Conservation (phyloP, 73 alveolate genomes). For the Uronychia setigera region DNA sequence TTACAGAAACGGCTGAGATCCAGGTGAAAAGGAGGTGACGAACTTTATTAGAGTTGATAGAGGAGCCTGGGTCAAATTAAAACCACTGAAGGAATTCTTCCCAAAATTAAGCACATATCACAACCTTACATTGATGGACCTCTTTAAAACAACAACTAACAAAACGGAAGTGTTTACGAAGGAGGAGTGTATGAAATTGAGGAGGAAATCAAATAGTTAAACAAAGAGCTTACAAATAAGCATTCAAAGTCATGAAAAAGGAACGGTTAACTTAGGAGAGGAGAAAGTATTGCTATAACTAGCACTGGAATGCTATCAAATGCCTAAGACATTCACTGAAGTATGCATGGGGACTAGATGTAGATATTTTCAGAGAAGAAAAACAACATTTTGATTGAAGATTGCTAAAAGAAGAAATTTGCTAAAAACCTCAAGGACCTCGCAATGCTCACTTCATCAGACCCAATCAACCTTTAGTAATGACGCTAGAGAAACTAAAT, state of each 20-base stretch:
- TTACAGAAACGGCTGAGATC: not conserved
- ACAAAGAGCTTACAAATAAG: not conserved
- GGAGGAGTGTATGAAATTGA: not conserved
- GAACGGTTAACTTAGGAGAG: not conserved
- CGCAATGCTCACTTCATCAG: too few species aligned
- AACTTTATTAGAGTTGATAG: not conserved
- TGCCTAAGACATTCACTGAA: too few species aligned
- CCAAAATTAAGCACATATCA: not conserved
- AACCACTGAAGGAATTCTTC: not conserved
- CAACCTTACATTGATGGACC: not conserved
- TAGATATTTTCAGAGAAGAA: too few species aligned
- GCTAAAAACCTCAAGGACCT: too few species aligned
- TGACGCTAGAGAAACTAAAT: not conserved
- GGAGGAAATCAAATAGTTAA: not conserved
- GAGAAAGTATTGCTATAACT: too few species aligned
- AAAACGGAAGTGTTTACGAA: not conserved
- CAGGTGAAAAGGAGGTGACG: not conserved
- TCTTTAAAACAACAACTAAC: not conserved
- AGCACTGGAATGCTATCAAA: too few species aligned
- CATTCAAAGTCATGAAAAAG: not conserved
- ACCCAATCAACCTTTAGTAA: too few species aligned
- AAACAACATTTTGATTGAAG: too few species aligned
- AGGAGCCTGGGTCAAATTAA: not conserved
- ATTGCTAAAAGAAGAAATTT: not conserved
- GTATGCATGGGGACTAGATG: too few species aligned